Base-by-base conservation (phyloP, 768 basidiomycete species). In the Steccherinum ochraceum region DNA sequence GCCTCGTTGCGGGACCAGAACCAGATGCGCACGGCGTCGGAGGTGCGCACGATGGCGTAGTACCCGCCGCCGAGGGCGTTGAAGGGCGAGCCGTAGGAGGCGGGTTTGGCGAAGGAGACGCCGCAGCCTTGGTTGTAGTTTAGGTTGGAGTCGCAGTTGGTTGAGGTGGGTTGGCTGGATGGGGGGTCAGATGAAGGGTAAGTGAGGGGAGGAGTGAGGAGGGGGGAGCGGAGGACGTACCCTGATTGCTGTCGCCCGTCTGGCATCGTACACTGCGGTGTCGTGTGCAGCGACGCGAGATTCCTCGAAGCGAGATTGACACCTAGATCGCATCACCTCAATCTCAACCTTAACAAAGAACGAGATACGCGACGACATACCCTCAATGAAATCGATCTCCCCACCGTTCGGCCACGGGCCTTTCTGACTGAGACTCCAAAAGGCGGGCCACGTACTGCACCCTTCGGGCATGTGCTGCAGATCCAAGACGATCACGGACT, bases 91-190 rank as follows among this genome's bases (percentile, higher is more conserved):
- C 80, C 80, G 57, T 74, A 80, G 12, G 77, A 76, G 5, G 67
- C 63, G 16, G 64, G 53, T 4, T 62, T 63, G 12, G 51, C 58
- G 57, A 76, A 73, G 2, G 63, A 57, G 19, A 77, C 77, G 39
- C 82, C 81, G 58, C 84, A 87, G 12, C 84, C 85, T 59, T 73
- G 69, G 57, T 86, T 87, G 58, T 56, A 73, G 59, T 81, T 78
- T 12, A 69, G 69, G 10, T 60, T 50, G 5, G 73, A 61, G 54
- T 84, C 72, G 63, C 83, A 84, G 56, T 76, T 61, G 5, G 68
- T 69, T 1, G 76, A 74, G 1, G 67, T 57, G 1, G 67, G 62
- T 12, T 58, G 55, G 4, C 79, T 81, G 55, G 24, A 13, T 5
- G 35, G 20, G 30, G 25, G n/a, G 13, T 13, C 40, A 42, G 5